Percentiles rank a stretch among this genome's conserved stretches.
phyloP scores from a whole-genome alignment of 192 early-diverging fungal species.

The Linnemannia schmuckeri region DNA sequence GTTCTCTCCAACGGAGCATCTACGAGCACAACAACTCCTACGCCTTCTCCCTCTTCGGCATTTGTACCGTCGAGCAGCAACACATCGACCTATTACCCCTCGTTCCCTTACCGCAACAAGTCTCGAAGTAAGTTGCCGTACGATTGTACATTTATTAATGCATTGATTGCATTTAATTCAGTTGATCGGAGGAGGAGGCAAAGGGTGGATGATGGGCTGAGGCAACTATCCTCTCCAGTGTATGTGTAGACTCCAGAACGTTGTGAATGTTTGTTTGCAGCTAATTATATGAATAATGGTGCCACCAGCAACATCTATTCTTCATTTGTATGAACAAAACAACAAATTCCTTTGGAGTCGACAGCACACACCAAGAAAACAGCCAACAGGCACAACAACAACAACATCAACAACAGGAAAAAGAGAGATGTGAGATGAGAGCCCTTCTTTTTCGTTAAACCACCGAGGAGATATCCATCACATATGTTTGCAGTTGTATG shows the following conservation, averaged over 20 bases:
- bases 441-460: neutral
- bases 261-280: neutral
- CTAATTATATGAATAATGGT: neutral
- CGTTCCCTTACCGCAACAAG: conserved; percentile 40
- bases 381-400: neutral
- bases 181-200: neutral
- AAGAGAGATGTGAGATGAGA: neutral
- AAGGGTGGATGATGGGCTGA: neutral
- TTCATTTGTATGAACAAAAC: neutral
- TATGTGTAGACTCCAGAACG: neutral
- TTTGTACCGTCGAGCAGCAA: neutral
- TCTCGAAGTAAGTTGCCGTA: conserved; percentile 32
- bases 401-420: neutral
- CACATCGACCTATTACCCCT: conserved; percentile 27
- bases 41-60: neutral
- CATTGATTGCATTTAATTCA: neutral
- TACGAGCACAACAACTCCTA: neutral
- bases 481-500: neutral
- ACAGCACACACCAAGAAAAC: neutral
- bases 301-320: neutral
- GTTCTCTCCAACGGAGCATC: conserved; percentile 8
- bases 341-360: neutral
- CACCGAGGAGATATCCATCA: neutral
- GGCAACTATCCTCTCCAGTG: neutral
- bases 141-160: too few species aligned